Conservation (phyloP, 306 rosid species). For the Spatholobus suberectus region DNA sequence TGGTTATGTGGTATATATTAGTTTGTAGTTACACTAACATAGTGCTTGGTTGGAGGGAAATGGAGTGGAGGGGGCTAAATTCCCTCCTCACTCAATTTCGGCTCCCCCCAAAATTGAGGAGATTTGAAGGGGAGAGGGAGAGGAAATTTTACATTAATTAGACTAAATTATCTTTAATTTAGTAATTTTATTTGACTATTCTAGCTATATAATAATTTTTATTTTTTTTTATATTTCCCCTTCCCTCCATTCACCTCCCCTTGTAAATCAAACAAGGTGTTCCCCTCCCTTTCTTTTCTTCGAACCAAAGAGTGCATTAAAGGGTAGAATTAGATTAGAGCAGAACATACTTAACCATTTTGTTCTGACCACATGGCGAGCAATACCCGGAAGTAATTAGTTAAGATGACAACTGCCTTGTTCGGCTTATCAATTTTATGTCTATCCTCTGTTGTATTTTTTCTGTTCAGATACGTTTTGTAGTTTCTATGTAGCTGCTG, state of each 20-base stretch:
- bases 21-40: neutral
- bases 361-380: neutral
- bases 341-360: neutral
- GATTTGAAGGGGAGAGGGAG: neutral
- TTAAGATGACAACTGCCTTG: constrained; percentile 9
- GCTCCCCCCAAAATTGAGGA: neutral
- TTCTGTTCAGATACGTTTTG: neutral
- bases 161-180: neutral
- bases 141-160: neutral
- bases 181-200: neutral
- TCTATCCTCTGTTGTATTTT: neutral
- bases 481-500: neutral
- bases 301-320: too few relatives aligned
- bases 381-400: neutral
- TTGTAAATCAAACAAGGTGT: too few relatives aligned
- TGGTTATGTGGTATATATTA: neutral
- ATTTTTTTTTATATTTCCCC: too few relatives aligned
- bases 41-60: neutral
- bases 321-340: neutral
- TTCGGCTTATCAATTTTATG: constrained; percentile 12
- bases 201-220: neutral
- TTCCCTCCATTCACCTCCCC: too few relatives aligned
- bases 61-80: neutral
- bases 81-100: neutral
- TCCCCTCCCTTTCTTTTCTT: too few relatives aligned